Conservation (phyloP, 768 basidiomycete genomes). For the Sporobolomyces phaffii region DNA sequence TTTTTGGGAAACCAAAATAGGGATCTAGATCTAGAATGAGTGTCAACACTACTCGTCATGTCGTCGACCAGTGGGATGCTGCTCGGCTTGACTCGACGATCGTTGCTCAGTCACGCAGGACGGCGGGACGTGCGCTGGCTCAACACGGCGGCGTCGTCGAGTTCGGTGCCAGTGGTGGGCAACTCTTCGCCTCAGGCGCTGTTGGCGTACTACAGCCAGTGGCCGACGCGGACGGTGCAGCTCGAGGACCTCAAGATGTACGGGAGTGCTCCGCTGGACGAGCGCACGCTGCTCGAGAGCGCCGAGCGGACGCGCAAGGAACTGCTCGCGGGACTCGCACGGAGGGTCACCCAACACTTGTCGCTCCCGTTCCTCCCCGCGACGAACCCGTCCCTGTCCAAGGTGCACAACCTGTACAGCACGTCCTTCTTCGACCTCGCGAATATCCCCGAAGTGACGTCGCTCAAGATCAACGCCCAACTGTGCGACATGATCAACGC, state of each 20-base stretch:
- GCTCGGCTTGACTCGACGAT: too few relatives aligned
- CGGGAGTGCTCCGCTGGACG: constrained; percentile 32
- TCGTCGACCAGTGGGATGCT: too few relatives aligned
- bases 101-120: too few relatives aligned
- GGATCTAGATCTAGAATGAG: too few relatives aligned
- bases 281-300: constrained; percentile 30
- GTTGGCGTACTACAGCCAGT: constrained; percentile 23
- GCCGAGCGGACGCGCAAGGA: constrained; percentile 38
- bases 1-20: too few relatives aligned
- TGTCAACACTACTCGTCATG: too few relatives aligned
- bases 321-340: constrained; percentile 33
- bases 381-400: constrained; percentile 37
- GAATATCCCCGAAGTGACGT: constrained; percentile 49
- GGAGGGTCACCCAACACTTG: constrained; percentile 37
- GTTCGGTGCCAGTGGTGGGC: neutral
- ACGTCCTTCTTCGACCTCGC: constrained; percentile 37
- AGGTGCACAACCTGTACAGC: constrained; percentile 40
- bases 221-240: constrained; percentile 32
- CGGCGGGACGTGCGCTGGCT: too few relatives aligned
- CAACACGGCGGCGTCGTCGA: constrained; percentile 5
- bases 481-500: constrained; percentile 65
- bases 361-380: constrained; percentile 40
- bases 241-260: constrained; percentile 29
- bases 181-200: constrained; percentile 16
- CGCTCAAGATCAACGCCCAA: constrained; percentile 61